These are phyloP conservation scores for Brettanomyces sp. DNA, from an alignment of 805 yeast species.

Conservation along the genomic window DNA sequence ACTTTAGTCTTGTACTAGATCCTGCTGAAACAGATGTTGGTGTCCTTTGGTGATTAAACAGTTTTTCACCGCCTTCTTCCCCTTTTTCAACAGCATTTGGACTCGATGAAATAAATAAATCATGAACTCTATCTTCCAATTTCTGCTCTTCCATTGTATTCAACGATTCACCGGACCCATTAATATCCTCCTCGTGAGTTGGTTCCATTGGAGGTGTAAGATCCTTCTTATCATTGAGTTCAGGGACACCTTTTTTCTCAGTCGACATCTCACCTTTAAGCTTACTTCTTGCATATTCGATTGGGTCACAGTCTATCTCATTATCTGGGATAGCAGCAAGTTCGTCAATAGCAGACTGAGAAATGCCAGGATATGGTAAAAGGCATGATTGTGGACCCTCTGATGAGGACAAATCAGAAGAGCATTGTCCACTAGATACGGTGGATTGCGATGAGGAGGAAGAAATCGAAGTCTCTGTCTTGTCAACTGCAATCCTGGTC, in stretches of 20 bases:
- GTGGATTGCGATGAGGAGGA: constrained; percentile 7
- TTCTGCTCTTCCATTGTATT: constrained; percentile 18
- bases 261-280: constrained; percentile 53
- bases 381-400: constrained; percentile 24
- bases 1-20: constrained; percentile 1
- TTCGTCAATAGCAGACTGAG: constrained; percentile 56
- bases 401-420: constrained; percentile 21
- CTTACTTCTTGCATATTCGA: constrained; percentile 64
- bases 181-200: not conserved
- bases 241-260: not conserved
- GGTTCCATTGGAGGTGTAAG: not conserved
- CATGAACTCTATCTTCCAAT: constrained; percentile 25
- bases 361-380: constrained; percentile 37
- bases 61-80: not conserved
- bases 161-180: constrained; percentile 2
- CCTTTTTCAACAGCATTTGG: constrained; percentile 8
- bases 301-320: constrained; percentile 56
- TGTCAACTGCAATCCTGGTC: not conserved
- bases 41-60: not conserved
- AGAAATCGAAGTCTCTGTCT: constrained; percentile 6
- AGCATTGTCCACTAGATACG: not conserved
- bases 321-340: constrained; percentile 84
- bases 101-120: constrained; percentile 20
- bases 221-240: constrained; percentile 4
- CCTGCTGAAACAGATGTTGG: not conserved